These are phyloP conservation scores for Glonium stellatum DNA, from an alignment of 495 filamentous ascomycete genomes.

Conservation along the genomic window DNA sequence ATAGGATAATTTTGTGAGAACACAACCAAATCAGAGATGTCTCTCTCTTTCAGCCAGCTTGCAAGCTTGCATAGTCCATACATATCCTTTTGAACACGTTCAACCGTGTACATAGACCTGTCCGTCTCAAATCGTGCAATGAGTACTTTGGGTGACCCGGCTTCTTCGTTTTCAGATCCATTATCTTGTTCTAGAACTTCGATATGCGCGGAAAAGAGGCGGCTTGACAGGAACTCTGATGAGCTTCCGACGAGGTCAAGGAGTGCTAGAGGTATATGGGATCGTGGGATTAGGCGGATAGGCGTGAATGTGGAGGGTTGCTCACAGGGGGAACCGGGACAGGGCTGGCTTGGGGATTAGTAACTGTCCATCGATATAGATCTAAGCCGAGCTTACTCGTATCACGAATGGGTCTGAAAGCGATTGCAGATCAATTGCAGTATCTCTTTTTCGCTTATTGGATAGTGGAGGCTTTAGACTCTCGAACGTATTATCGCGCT, in stretches of 20 bases:
- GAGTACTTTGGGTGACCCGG: slow-evolving; percentile 43
- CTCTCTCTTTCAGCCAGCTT: slow-evolving; percentile 52
- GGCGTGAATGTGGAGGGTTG: slow-evolving; percentile 26
- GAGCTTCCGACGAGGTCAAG: slow-evolving; percentile 26
- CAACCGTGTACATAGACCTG: slow-evolving; percentile 60
- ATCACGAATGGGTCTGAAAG: neutral
- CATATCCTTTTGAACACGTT: slow-evolving; percentile 57
- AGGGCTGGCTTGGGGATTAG: slow-evolving; percentile 22
- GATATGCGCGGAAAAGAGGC: slow-evolving; percentile 34
- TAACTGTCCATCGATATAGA: slow-evolving; percentile 11
- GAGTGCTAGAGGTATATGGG: slow-evolving; percentile 34
- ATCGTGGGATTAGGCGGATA: slow-evolving; percentile 26
- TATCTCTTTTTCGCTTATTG: slow-evolving; percentile 25
- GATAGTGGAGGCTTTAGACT: slow-evolving; percentile 7
- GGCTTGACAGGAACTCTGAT: slow-evolving; percentile 9
- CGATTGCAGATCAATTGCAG: neutral
- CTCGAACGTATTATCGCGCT: slow-evolving; percentile 12
- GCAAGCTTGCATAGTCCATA: slow-evolving; percentile 68
- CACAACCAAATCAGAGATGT: slow-evolving; percentile 29
- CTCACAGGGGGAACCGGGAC: slow-evolving; percentile 16
- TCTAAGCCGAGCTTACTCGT: slow-evolving; percentile 1
- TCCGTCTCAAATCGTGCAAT: slow-evolving; percentile 56
- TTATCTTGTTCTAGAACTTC: slow-evolving; percentile 23
- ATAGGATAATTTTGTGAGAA: slow-evolving; percentile 1
- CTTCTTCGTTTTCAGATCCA: slow-evolving; percentile 7